A percentile compares a stretch with the other conserved stretches of the same genome.
These are phyloP conservation scores for Jatropha multifida DNA, from an alignment of 441 rosid species.

Conservation along the genomic window DNA sequence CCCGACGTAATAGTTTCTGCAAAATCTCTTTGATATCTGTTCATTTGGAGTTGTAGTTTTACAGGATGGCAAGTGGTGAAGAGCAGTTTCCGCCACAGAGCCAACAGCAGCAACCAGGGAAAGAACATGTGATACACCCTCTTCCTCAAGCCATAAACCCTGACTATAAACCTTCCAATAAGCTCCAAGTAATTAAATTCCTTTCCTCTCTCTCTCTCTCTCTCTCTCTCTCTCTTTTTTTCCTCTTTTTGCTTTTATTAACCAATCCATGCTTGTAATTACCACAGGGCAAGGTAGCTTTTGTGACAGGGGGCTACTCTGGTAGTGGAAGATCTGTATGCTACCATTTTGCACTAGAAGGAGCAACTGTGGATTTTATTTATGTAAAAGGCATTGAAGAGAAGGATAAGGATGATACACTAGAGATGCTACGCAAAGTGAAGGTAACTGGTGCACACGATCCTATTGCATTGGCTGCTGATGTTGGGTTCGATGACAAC, in stretches of 20 bases:
- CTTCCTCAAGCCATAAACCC: slow-evolving; percentile 13
- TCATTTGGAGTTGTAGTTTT: too few species aligned
- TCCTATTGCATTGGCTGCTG: slow-evolving; percentile 51
- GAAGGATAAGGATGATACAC: slow-evolving; percentile 37
- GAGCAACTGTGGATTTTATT: slow-evolving; percentile 70
- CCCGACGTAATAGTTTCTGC: not conserved
- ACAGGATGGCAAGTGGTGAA: not conserved
- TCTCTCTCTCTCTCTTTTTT: too few species aligned
- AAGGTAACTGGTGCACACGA: slow-evolving; percentile 46
- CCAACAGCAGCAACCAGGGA: slow-evolving; percentile 19
- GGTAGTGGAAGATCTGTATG: slow-evolving; percentile 66
- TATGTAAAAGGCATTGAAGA: slow-evolving; percentile 56
- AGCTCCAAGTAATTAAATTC: slow-evolving; percentile 8
- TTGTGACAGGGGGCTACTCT: slow-evolving; percentile 70
- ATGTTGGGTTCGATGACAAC: slow-evolving; percentile 59
- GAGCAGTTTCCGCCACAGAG: slow-evolving; percentile 12
- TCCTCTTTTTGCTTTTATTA: too few species aligned
- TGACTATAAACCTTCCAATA: slow-evolving; percentile 18
- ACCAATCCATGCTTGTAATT: not conserved
- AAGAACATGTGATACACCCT: slow-evolving; percentile 21
- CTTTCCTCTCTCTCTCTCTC: too few species aligned
- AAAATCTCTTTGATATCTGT: not conserved
- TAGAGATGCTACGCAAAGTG: slow-evolving; percentile 35
- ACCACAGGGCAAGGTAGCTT: slow-evolving; percentile 55
- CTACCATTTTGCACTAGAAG: slow-evolving; percentile 47